These are phyloP conservation scores for Epichloe sibirici DNA, from an alignment of 2,329 filamentous ascomycete genomes.

Conservation along the genomic window DNA sequence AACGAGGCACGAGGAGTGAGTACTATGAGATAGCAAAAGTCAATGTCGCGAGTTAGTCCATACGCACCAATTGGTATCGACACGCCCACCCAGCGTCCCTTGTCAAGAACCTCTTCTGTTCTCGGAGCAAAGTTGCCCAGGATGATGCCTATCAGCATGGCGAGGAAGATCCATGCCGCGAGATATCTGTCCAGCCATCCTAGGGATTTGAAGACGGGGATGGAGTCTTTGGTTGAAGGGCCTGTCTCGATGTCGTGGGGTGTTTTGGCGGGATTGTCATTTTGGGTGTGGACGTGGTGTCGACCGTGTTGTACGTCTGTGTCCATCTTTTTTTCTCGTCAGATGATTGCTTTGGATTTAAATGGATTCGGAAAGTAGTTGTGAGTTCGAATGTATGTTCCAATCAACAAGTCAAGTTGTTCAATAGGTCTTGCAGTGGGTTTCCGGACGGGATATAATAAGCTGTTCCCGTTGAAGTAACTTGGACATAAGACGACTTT, in stretches of 20 bases:
- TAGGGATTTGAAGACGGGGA: slow-evolving; percentile 40
- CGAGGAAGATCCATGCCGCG: slow-evolving; percentile 63
- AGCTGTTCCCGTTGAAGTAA: too few species aligned
- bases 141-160: slow-evolving; percentile 64
- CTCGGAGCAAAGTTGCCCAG: slow-evolving; percentile 62
- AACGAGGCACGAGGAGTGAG: too few species aligned
- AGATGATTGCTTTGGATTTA: too few species aligned
- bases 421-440: too few species aligned
- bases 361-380: too few species aligned
- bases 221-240: background rate
- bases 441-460: too few species aligned
- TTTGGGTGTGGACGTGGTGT: background rate
- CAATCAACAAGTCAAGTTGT: too few species aligned
- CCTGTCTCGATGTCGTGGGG: background rate
- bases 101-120: slow-evolving; percentile 50
- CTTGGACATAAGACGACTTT: background rate
- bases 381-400: too few species aligned
- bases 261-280: background rate
- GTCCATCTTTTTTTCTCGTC: background rate
- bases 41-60: too few species aligned
- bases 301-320: background rate
- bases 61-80: slow-evolving; percentile 50
- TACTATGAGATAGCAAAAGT: too few species aligned
- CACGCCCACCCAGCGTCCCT: slow-evolving; percentile 58
- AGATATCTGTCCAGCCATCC: slow-evolving; percentile 51